phyloP scores from a whole-genome alignment of 1,284 basidiomycete species.

The Neonothopanus nambi region DNA sequence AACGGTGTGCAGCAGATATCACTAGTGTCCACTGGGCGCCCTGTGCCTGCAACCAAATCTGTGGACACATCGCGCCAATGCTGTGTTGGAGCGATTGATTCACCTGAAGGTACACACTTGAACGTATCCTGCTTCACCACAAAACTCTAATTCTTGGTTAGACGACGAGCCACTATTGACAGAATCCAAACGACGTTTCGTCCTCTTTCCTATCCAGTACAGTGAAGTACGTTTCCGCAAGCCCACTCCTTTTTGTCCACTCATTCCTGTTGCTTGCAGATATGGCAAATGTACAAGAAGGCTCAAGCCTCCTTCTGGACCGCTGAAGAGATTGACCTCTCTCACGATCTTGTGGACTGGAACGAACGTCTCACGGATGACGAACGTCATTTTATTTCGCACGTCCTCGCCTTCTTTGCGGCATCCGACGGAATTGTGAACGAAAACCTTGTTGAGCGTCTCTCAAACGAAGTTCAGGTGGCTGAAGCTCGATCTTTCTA shows the following conservation, averaged over 20 bases:
- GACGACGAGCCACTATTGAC: conserved; percentile 83
- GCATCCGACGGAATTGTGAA: conserved; percentile 98
- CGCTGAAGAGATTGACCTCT: conserved; percentile 97
- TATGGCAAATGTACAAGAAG: conserved; percentile 98
- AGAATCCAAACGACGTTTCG: conserved; percentile 81
- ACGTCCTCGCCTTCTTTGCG: conserved; percentile 96
- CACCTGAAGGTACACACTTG: conserved; percentile 58
- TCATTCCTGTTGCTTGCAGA: conserved; percentile 50
- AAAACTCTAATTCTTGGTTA: conserved; percentile 5
- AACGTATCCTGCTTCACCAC: conserved; percentile 27
- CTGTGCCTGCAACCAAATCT: neutral
- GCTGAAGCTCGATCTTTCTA: conserved; percentile 98
- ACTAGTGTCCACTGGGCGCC: too few species aligned
- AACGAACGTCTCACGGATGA: conserved; percentile 90
- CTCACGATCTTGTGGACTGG: conserved; percentile 93
- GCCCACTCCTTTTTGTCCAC: conserved; percentile 4
- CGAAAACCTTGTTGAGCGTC: conserved; percentile 95
- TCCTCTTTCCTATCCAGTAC: conserved; percentile 94
- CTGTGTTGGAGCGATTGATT: conserved; percentile 42
- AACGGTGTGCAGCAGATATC: too few species aligned
- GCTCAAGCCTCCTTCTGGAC: conserved; percentile 96
- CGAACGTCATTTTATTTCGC: conserved; percentile 95
- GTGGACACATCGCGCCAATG: too few species aligned
- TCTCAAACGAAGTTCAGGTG: conserved; percentile 91
- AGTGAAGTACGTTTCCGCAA: conserved; percentile 63